A percentile compares a stretch with the other conserved stretches of the same genome.
Conservation (phyloP, 306 rosid species). For the Nissolia schottii region DNA sequence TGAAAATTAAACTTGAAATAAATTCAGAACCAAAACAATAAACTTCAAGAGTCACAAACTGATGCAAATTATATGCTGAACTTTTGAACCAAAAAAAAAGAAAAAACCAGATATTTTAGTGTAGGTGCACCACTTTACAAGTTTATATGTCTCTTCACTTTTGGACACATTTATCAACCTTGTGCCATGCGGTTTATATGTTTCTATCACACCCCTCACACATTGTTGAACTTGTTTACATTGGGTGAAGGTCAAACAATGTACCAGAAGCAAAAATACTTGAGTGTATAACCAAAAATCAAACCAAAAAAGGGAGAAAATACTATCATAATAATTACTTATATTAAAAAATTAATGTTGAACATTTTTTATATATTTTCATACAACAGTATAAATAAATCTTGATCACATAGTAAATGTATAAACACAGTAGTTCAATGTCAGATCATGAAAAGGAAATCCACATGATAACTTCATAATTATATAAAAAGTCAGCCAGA, state of each 20-base stretch:
- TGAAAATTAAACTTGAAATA: neutral
- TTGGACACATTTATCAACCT: neutral
- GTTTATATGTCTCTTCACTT: neutral
- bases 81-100: neutral
- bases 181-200: neutral
- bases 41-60: neutral
- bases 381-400: neutral
- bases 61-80: neutral
- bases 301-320: neutral
- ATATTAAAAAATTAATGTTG: neutral
- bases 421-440: constrained; percentile 9
- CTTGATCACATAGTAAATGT: neutral
- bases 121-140: neutral
- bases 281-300: neutral
- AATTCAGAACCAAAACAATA: neutral
- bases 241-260: neutral
- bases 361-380: neutral
- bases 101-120: neutral
- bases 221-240: neutral
- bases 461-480: neutral
- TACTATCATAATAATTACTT: neutral
- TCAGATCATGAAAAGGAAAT: constrained; percentile 4
- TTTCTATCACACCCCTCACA: neutral
- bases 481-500: constrained; percentile 24
- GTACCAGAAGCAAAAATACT: neutral